Conservation (phyloP, 148 eudicot species). For the Selenicereus undatus region DNA sequence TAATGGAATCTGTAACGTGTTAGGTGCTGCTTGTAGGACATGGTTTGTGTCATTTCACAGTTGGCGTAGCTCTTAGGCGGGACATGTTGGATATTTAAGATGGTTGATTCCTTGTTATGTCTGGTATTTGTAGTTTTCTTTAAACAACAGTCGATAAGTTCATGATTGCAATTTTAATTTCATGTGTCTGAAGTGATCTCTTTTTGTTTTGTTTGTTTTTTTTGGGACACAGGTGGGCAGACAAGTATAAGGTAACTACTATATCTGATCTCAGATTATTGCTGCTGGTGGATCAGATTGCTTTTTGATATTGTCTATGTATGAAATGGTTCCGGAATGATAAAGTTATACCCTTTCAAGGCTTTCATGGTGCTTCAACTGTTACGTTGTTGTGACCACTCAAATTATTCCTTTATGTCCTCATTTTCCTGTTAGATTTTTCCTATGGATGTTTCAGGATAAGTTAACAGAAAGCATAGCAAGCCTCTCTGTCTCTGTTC, state of each 20-base stretch:
- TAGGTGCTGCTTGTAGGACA: too few species aligned
- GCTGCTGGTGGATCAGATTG: constrained; percentile 2
- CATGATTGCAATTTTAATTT: not conserved
- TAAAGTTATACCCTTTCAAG: too few species aligned
- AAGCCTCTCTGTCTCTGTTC: not conserved
- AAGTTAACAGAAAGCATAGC: not conserved
- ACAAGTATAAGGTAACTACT: constrained; percentile 88
- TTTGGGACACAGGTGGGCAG: constrained; percentile 80
- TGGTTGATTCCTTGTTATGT: not conserved
- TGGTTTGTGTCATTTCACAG: not conserved
- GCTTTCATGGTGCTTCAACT: not conserved
- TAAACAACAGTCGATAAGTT: not conserved
- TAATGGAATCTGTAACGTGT: too few species aligned
- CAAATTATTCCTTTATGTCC: not conserved
- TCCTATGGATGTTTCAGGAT: not conserved
- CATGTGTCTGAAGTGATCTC: constrained; percentile 12
- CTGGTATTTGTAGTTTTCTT: not conserved
- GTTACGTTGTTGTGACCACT: too few species aligned
- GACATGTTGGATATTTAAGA: not conserved
- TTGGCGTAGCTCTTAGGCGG: not conserved
- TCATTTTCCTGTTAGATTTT: not conserved
- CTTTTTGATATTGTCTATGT: not conserved
- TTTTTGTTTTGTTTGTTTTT: constrained; percentile 24
- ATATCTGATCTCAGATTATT: constrained; percentile 12
- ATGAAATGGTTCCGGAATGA: not conserved